Base-by-base conservation (phyloP, 805 yeast species). In the Metschnikowia peoriensis region DNA sequence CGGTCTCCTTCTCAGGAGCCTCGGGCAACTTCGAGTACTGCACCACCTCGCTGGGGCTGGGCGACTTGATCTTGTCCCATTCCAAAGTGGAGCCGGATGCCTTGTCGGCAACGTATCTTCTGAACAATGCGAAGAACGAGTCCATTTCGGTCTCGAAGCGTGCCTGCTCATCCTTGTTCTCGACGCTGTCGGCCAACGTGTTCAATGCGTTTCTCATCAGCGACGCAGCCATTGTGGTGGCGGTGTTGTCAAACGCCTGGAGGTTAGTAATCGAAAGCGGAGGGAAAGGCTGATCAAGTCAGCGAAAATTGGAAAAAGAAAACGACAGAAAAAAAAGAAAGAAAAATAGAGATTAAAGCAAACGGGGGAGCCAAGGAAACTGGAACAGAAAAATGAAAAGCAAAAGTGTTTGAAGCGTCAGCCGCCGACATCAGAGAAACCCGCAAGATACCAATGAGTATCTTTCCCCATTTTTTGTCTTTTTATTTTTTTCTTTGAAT, bases 201-300 rank as follows among this genome's bases (percentile, higher is more conserved):
- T 93, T 93, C 72, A 94, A 82, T 1, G 96, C 93, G 70, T 94
- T 93, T 68, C 98, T 86, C 98, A 93, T 94, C 73, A 90, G 97
- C 58, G 96, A 87, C 6, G 98, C 97, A 29, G 98, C 97, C 56
- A 91, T 94, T 57, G 89, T 89, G 51, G 97, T 89, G 45, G 97
- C 89, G 58, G 96, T 89, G 76, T 89, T 89, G 72, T 93, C 99
- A 66, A 94, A 93, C 22, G 96, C 96, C 81, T 85, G 69, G 44
- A 7, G n/a, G 57, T 54, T 53, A 53, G 56, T 53, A 43, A 8
- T 7, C n/a, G 38, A 43, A 39, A 38, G 17, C 17, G 29, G 14
- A 8, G 43, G 14, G 7, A 17, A 28, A 9, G 14, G n/a, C 4
- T 9, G 22, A 29, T 22, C 22, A 22, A 22, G 22, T 22, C 22